phyloP scores from a whole-genome alignment of 1,139 yeast genomes.

The Pichia terricola region DNA sequence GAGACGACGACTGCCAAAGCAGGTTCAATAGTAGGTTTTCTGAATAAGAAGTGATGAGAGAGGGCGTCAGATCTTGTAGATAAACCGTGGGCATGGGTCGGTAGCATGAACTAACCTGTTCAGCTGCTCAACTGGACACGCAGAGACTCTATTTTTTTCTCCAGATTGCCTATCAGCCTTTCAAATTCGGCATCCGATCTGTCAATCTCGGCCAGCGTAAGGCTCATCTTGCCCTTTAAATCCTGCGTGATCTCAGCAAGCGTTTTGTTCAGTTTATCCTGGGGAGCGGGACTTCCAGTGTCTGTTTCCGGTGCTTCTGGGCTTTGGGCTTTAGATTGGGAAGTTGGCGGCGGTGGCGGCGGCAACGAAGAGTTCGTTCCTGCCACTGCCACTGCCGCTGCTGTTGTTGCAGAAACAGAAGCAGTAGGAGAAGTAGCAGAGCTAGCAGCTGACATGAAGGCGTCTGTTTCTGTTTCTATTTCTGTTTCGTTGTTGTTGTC shows the following conservation, averaged over 20 bases:
- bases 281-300: neutral
- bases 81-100: too few species aligned
- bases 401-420: neutral
- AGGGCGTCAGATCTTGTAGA: too few species aligned
- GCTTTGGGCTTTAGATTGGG: too few species aligned
- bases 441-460: neutral
- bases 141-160: constrained; percentile 13
- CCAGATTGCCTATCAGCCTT: constrained; percentile 15
- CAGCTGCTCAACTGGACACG: constrained; percentile 1
- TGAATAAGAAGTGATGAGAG: too few species aligned
- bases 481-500: neutral
- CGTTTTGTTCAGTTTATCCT: neutral
- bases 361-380: neutral
- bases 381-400: neutral
- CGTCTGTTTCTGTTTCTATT: neutral
- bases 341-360: too few species aligned
- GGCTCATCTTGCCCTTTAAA: constrained; percentile 15
- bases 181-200: constrained; percentile 16
- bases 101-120: too few species aligned
- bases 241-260: constrained; percentile 16
- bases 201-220: constrained; percentile 16
- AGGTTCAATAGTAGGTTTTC: too few species aligned
- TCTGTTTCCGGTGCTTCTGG: too few species aligned
- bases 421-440: neutral
- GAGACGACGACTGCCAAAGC: too few species aligned